Evolutionary conservation across 2,329 filamentous ascomycete genomes (phyloP), one percentile per base, ranked within the genome.

Genomic region (Rhynchosporium graminicola): DNA sequence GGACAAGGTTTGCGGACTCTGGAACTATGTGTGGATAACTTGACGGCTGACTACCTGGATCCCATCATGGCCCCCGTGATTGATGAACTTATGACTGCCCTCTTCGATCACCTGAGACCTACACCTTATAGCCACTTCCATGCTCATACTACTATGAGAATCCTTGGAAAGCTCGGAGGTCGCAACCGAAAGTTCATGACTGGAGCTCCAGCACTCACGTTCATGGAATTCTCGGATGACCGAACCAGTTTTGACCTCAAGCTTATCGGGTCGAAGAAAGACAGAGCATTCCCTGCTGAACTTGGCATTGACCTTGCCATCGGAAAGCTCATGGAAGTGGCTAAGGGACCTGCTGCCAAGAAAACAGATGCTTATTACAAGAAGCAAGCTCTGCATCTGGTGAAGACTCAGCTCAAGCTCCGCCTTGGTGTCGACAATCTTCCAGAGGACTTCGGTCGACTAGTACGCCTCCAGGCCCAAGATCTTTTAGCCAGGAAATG

Each of bases 1-100:
- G 93, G 93, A 0, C 96, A 99, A 75, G 95, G 95, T 0, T 80
- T 99, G 6, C 83, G 96, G 33, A 99, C 95, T 0, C 80, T 99
- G 4, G 95, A 99, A 73, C 84, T 99, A 1, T 99, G 95, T 72
- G 95, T 99, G 20, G 95, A 99, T 67, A 99, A 99, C 70, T 83
- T 99, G 0, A 99, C 96, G 0, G 94, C 95, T 0, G 95, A 99
- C 72, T 99, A 99, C 73, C 80, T 99, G 13, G 95, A 99, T 70
- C 96, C 95, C 0, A 98, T 99, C 71, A 99, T 99, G 94, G 92
- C 94, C 2, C 96, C 95, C 0, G 96, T 98, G 31, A 98, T 99
- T 76, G 94, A 99, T 71, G 95, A 99, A 73, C 81, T 99, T 50
- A 99, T 99, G 95, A 95, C 92, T 52, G 94, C 94, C 1, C 82